A percentile compares a stretch with the other conserved stretches of the same genome.
These are phyloP conservation scores for Carex parvula DNA, from an alignment of 176 grass and related monocot species.

Conservation along the genomic window DNA sequence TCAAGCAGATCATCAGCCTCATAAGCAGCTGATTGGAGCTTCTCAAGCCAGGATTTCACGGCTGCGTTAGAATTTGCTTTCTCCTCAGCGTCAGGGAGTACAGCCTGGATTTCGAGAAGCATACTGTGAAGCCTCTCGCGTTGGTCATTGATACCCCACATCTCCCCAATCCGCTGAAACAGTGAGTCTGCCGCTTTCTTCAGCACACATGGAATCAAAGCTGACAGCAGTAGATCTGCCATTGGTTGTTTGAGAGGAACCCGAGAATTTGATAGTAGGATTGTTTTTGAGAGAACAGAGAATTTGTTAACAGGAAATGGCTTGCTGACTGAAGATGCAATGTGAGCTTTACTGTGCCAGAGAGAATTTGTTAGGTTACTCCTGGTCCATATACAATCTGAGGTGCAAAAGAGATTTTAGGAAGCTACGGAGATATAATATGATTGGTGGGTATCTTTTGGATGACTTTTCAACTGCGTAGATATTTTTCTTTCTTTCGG, in stretches of 20 bases:
- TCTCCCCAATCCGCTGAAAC: not conserved
- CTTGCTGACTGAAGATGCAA: too few species aligned
- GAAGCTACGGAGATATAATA: too few species aligned
- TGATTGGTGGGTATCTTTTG: too few species aligned
- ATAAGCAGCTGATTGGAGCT: constrained; percentile 24
- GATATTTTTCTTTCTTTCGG: too few species aligned
- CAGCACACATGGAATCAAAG: not conserved
- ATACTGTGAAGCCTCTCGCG: not conserved
- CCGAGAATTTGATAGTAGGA: too few species aligned
- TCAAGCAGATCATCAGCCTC: constrained; percentile 43
- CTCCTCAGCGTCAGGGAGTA: constrained; percentile 18
- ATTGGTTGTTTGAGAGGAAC: not conserved
- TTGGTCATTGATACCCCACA: constrained; percentile 15
- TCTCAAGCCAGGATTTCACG: constrained; percentile 17
- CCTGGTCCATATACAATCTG: too few species aligned
- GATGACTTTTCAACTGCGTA: too few species aligned
- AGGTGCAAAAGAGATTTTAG: too few species aligned
- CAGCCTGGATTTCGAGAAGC: not conserved
- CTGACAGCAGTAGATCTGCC: not conserved
- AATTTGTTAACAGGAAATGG: too few species aligned
- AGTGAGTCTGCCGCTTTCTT: not conserved
- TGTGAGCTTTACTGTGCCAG: too few species aligned
- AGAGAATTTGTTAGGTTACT: too few species aligned
- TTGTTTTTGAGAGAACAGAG: too few species aligned
- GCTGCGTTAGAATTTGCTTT: not conserved